Base-by-base conservation (phyloP, 805 yeast genomes). In the Ogataea angusta region DNA sequence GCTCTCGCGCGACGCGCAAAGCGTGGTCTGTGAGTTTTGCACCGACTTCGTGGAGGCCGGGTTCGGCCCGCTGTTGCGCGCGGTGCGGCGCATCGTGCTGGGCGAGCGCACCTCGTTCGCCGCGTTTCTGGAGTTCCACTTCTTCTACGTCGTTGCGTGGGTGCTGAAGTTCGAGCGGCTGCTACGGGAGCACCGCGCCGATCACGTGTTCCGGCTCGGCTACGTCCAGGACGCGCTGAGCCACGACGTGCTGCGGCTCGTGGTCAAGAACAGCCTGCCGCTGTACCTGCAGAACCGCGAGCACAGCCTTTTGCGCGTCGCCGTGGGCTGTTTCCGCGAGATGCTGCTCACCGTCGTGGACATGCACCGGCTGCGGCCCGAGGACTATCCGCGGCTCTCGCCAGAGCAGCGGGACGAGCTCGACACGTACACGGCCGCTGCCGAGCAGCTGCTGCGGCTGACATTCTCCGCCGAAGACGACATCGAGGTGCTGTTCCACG, bases 81-180 rank as follows among this genome's bases (percentile, higher is more conserved):
- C 76, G 21, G 64, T 83, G 10, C 70, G 21, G 85, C 8, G 67
- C 54, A 32, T 16, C 40, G 6, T 40, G 47, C 39, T 41, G 12
- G 48, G 50, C 7, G 48, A 46, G 19, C 61, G 70, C 8, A 73
- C 70, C 27, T 19, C 56, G 40, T 14, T 45, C 16, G 60, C 54
- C 46, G 38, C 59, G 48, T 54, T 57, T 17, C 39, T 58, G 15
- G 56, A 56, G 19, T 60, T 60, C 36, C 78, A 77, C 32, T 89
- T 73, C 54, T 72, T 85, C 30, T 68, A 75, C 43, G 65, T 85
- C 5, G 64, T 75, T 5, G 70, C 86, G 1, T 91, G 97, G 96
- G 82, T 88, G 51, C 65, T 88, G 34, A 72, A 73, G 24, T 87
- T 78, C 44, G 87, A 84, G 51, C 65, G 83, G 15, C 62, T 54